Conservation (phyloP, 768 basidiomycete genomes). For the Naematelia aurantialba region DNA sequence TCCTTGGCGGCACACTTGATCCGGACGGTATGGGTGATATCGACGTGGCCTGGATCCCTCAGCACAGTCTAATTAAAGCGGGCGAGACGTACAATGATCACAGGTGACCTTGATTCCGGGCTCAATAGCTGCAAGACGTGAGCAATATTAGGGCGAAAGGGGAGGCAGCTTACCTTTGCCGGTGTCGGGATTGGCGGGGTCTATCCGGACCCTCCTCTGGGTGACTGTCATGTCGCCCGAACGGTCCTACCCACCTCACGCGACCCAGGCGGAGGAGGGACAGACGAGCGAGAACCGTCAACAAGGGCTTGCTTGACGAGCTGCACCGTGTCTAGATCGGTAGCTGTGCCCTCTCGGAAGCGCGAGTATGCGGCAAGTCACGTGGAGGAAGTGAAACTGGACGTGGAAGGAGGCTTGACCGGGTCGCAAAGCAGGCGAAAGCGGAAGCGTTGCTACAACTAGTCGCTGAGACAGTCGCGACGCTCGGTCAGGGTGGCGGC, state of each 20-base stretch:
- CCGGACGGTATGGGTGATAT: slow-evolving; percentile 92
- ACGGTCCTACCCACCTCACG: not conserved
- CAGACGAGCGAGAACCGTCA: not conserved
- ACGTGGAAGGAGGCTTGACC: too few relatives aligned
- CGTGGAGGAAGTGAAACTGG: too few relatives aligned
- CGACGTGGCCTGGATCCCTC: slow-evolving; percentile 57
- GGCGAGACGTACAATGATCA: slow-evolving; percentile 40
- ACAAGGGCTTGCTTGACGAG: too few relatives aligned
- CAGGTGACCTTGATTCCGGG: slow-evolving; percentile 50
- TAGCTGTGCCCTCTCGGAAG: too few relatives aligned
- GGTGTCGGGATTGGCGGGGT: slow-evolving; percentile 35
- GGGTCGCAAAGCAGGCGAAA: too few relatives aligned
- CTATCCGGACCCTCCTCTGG: slow-evolving; percentile 38
- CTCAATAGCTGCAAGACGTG: slow-evolving; percentile 34
- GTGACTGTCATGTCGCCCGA: slow-evolving; percentile 42
- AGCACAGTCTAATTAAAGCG: not conserved
- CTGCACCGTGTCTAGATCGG: too few relatives aligned
- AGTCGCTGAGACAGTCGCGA: too few relatives aligned
- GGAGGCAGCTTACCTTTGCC: slow-evolving; percentile 28
- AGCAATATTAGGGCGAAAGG: not conserved
- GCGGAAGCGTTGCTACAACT: too few relatives aligned
- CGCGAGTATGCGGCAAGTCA: too few relatives aligned
- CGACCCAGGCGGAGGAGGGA: not conserved
- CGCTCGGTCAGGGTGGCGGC: too few relatives aligned
- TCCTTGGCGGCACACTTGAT: slow-evolving; percentile 79